phyloP scores from a whole-genome alignment of 768 basidiomycete genomes.

The Rhodocollybia butyracea region DNA sequence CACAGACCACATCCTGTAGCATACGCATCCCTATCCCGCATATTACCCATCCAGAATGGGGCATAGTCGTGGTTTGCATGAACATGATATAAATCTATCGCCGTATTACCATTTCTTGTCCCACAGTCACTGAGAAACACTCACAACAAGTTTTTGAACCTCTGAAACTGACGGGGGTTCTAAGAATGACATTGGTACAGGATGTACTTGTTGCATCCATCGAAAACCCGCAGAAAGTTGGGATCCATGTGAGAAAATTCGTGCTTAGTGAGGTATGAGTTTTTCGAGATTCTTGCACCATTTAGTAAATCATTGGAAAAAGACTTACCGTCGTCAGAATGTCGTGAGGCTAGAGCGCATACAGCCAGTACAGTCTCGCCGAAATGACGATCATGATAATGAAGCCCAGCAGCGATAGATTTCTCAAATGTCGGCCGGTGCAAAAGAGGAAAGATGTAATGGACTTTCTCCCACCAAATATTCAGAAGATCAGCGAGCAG shows the following conservation, averaged over 20 bases:
- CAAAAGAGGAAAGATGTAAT: conserved; percentile 44
- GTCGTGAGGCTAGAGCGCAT: conserved; percentile 45
- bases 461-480: conserved; percentile 45
- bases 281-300: too few species aligned
- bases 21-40: conserved; percentile 38
- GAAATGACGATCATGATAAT: conserved; percentile 38
- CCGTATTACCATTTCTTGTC: conserved; percentile 11
- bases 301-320: too few species aligned
- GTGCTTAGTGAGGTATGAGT: too few species aligned
- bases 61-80: conserved; percentile 24
- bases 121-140: conserved; percentile 7
- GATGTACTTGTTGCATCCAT: conserved; percentile 38
- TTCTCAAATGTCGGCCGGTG: conserved; percentile 48
- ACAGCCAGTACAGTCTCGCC: conserved; percentile 40
- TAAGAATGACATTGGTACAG: conserved; percentile 29
- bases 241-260: conserved; percentile 25
- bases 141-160: conserved; percentile 32
- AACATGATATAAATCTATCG: conserved; percentile 31
- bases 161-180: conserved; percentile 31
- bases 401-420: conserved; percentile 21
- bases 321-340: conserved; percentile 34
- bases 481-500: conserved; percentile 44
- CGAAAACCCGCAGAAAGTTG: conserved; percentile 35
- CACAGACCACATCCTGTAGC: conserved; percentile 42
- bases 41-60: conserved; percentile 29